Evolutionary conservation across 2,329 filamentous ascomycete genomes (phyloP).

Genomic region (Penicillium freii): DNA sequence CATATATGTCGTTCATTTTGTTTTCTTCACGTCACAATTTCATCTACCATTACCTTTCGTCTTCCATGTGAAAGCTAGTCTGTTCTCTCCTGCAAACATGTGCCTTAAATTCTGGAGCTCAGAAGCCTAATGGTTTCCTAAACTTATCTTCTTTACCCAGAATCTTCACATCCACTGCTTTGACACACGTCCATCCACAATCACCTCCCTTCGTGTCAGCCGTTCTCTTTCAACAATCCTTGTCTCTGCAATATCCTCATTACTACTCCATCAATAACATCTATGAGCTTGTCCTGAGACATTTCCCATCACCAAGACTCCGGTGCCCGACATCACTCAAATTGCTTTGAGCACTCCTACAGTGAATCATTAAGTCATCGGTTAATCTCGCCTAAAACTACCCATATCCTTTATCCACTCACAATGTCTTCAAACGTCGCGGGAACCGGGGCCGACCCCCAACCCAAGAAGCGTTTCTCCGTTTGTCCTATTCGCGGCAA

Average conservation of each 20-base stretch:
- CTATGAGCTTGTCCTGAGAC: neutral
- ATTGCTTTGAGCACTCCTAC: neutral
- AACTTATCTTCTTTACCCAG: neutral
- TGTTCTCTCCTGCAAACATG: neutral
- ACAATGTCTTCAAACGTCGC: neutral
- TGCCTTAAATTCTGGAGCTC: neutral
- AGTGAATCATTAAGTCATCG: neutral
- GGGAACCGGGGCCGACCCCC: too few species aligned
- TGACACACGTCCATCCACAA: neutral
- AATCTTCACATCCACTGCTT: neutral
- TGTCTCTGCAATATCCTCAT: neutral
- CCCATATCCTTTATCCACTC: neutral
- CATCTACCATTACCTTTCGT: neutral
- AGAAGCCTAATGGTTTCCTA: neutral
- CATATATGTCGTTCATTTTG: neutral
- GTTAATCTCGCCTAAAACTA: neutral
- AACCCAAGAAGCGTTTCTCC: neutral
- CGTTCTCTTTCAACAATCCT: neutral
- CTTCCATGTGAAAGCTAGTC: neutral
- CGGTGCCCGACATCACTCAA: neutral
- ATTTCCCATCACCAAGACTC: neutral
- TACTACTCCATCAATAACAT: neutral
- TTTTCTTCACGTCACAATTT: neutral
- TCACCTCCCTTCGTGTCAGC: neutral
- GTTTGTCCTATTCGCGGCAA: neutral